Evolutionary conservation across 495 filamentous ascomycete species (phyloP).

Genomic region (Chaetomium cochliodes): DNA sequence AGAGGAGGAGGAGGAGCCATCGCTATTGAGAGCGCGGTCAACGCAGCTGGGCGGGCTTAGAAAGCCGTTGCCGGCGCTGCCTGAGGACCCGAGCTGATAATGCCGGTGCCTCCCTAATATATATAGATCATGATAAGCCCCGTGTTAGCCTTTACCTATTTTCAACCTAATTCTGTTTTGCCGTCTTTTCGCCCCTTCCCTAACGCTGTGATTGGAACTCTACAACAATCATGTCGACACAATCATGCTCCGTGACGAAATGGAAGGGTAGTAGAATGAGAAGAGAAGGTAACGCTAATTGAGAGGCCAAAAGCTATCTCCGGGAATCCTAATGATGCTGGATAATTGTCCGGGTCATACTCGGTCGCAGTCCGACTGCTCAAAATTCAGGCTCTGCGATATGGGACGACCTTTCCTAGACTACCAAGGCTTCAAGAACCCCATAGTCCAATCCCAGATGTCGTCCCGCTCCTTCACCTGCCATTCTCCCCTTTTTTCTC

Average conservation of each 20-base stretch:
- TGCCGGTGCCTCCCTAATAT: neutral
- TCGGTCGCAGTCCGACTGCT: conserved; percentile 20
- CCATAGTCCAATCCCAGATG: conserved; percentile 36
- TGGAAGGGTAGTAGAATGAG: too few species aligned
- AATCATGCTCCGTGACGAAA: neutral
- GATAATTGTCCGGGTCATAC: conserved; percentile 16
- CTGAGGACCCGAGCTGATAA: conserved; percentile 41
- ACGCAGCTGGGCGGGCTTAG: conserved; percentile 31
- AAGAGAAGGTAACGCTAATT: conserved; percentile 15
- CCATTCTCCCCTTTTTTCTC: conserved; percentile 21
- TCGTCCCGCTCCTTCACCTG: conserved; percentile 24
- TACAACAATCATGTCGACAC: neutral
- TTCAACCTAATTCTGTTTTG: too few species aligned
- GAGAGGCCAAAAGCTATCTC: conserved; percentile 23
- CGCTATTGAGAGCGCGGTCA: conserved; percentile 12
- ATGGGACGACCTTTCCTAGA: conserved; percentile 40
- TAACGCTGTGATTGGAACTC: neutral
- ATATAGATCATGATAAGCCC: neutral
- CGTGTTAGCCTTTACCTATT: neutral
- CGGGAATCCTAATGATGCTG: conserved; percentile 20
- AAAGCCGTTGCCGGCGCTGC: conserved; percentile 54
- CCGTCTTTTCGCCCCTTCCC: neutral
- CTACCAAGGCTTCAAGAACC: conserved; percentile 32
- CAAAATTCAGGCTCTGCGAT: conserved; percentile 31
- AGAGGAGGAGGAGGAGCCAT: conserved; percentile 12